Evolutionary conservation across 306 rosid species (phyloP).

Genomic region (Sechiopsis laciniata): DNA sequence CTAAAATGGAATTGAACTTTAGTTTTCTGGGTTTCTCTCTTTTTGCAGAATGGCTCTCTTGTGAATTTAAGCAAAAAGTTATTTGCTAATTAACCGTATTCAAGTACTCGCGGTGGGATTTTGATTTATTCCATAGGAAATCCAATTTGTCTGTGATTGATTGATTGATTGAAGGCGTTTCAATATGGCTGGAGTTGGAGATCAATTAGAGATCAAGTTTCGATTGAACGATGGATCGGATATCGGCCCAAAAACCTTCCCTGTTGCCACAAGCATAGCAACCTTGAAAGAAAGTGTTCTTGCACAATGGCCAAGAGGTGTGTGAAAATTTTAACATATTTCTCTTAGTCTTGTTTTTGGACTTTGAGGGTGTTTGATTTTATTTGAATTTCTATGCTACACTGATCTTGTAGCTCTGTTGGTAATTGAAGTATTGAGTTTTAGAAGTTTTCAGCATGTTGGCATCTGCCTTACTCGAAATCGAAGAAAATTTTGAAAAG

Average conservation of each 20-base stretch:
- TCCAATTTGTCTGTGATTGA: constrained; percentile 9
- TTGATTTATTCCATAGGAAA: not conserved
- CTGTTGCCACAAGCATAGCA: constrained; percentile 68
- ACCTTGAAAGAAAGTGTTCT: constrained; percentile 72
- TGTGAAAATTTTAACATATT: not conserved
- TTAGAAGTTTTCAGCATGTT: constrained; percentile 3
- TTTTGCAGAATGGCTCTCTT: constrained; percentile 11
- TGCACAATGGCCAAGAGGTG: constrained; percentile 93
- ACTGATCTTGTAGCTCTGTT: constrained; percentile 10
- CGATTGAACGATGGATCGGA: constrained; percentile 75
- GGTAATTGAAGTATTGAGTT: constrained; percentile 12
- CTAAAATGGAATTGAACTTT: not conserved
- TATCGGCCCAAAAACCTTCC: constrained; percentile 75
- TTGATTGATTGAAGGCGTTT: constrained; percentile 2
- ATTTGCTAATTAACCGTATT: not conserved
- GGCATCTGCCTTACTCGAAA: constrained; percentile 7
- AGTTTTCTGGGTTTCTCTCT: constrained; percentile 11
- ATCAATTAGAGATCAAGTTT: constrained; percentile 79
- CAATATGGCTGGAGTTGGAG: constrained; percentile 65
- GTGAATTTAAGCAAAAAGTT: not conserved
- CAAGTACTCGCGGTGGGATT: not conserved
- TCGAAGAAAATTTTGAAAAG: not conserved
- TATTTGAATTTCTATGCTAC: not conserved
- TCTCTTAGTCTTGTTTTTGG: not conserved
- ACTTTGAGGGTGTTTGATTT: not conserved